Conservation (phyloP, 2,329 filamentous ascomycete genomes). For the Beauveria caledonica region DNA sequence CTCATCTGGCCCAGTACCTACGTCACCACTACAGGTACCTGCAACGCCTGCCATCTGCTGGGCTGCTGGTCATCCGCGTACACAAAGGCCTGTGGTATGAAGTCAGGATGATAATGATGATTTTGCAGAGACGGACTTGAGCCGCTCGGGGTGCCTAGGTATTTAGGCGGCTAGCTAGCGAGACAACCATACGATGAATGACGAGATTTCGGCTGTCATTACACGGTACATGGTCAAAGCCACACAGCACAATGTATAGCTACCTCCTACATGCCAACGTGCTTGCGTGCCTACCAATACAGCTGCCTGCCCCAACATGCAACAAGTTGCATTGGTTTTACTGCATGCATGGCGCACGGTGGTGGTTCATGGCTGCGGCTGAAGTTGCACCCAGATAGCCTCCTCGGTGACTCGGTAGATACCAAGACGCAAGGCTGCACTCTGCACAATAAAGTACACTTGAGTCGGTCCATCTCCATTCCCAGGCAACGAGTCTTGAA, state of each 20-base stretch:
- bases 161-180: background rate
- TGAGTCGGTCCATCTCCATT: background rate
- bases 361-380: background rate
- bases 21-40: background rate
- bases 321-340: background rate
- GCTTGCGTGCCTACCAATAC: background rate
- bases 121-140: background rate
- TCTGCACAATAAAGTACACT: background rate
- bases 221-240: background rate
- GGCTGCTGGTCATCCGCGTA: background rate
- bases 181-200: background rate
- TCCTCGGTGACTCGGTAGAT: background rate
- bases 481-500: background rate
- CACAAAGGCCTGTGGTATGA: background rate
- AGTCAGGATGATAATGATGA: background rate
- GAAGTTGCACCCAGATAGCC: background rate
- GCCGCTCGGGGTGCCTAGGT: background rate
- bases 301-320: too few relatives aligned
- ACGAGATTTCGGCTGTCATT: background rate
- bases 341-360: background rate
- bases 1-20: background rate
- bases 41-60: background rate
- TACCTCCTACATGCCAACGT: background rate
- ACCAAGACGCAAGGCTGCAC: background rate
- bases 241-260: background rate